phyloP scores from a whole-genome alignment of 495 filamentous ascomycete genomes.

The Cercophora sp. region DNA sequence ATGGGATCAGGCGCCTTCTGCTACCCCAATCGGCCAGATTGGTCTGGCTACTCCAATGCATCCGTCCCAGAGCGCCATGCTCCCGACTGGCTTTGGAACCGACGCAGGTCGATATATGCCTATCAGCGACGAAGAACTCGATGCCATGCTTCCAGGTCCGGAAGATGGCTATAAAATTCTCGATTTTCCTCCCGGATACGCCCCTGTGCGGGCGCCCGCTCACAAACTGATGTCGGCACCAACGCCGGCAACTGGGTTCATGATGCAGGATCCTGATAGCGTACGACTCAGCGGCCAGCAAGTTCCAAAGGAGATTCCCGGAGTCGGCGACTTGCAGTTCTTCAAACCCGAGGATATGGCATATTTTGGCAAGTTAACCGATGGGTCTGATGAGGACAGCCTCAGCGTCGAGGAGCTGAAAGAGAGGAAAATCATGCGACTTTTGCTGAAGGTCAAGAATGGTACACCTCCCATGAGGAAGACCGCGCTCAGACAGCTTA shows the following conservation, averaged over 20 bases:
- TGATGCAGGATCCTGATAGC: constrained; percentile 94
- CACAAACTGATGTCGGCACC: constrained; percentile 78
- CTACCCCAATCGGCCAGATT: constrained; percentile 77
- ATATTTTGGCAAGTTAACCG: constrained; percentile 97
- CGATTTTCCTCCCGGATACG: constrained; percentile 89
- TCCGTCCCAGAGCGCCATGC: constrained; percentile 61
- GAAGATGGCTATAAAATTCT: constrained; percentile 90
- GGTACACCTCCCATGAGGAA: constrained; percentile 99
- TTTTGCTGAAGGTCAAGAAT: constrained; percentile 98
- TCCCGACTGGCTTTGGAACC: constrained; percentile 66
- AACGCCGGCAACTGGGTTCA: constrained; percentile 72
- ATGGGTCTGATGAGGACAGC: constrained; percentile 86
- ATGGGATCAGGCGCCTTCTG: constrained; percentile 86
- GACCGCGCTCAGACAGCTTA: constrained; percentile 96
- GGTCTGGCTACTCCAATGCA: constrained; percentile 85
- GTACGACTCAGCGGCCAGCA: constrained; percentile 78
- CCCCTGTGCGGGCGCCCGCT: constrained; percentile 71
- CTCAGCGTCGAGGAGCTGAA: constrained; percentile 94
- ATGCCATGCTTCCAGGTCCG: constrained; percentile 75
- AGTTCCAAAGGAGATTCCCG: constrained; percentile 93
- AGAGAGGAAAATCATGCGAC: constrained; percentile 96
- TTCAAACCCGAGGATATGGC: constrained; percentile 99
- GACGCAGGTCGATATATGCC: constrained; percentile 74
- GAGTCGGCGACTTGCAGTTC: constrained; percentile 95
- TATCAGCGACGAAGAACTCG: constrained; percentile 88